Evolutionary conservation across 2,329 filamentous ascomycete genomes (phyloP), one percentile per base, ranked within the genome.

Genomic region (Fusarium euwallaceae): DNA sequence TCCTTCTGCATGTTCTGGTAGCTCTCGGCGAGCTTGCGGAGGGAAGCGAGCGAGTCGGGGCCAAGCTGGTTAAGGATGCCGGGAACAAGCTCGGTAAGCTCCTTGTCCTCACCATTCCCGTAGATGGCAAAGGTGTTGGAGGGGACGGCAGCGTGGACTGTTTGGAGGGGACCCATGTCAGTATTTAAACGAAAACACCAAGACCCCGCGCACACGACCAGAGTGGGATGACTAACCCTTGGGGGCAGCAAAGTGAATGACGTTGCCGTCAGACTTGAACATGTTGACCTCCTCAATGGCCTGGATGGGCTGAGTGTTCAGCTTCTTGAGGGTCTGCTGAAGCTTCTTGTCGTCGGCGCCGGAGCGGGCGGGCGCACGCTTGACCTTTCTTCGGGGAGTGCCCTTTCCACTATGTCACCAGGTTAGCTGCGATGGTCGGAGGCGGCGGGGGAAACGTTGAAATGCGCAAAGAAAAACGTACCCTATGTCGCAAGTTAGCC

Each of bases 251-350:
- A 99, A 99, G 92, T 99, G 97, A 83, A 99, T 98, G 86, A 99
- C 97, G 87, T 99, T 99, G 86, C 97, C 97, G 85, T 99, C 97
- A 84, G 94, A 93, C 94, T 99, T 99, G 93, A 99, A 99, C 97
- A 99, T 99, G 93, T 99, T 99, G 86, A 99, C 97, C 90, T 99
- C 97, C 92, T 99, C 97, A 82, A 99, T 99, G 78, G 94, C 95
- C 90, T 97, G 95, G 87, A 99, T 98, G 82, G 97, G 97, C 92
- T 99, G 97, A 70, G 97, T 96, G 88, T 98, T 98, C 86, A 99
- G 92, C 93, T 99, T 99, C 94, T 99, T 99, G 79, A 99, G 91
- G 74, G 95, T 89, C 74, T 93, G 92, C 89, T 99, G 97, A 77
- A 99, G 94, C 92, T 99, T 99, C 94, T 98, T 98, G 93, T 99